Percentiles rank a stretch among this genome's conserved stretches.
These are phyloP conservation scores for Schizophyllum commune DNA, from an alignment of 1,284 basidiomycete species.

Conservation along the genomic window DNA sequence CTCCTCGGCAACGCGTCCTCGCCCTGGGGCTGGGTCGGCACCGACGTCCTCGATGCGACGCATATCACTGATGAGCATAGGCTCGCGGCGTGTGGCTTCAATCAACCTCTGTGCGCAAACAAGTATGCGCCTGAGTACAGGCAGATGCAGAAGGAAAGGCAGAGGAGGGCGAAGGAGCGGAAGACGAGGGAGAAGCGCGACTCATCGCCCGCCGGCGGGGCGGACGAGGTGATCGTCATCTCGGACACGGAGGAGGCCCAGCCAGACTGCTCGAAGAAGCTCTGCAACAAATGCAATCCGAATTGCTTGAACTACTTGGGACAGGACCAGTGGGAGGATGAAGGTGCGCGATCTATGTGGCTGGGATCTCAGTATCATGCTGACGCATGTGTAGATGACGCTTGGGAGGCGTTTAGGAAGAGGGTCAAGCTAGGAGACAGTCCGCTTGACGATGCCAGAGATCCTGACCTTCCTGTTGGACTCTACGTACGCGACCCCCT, in stretches of 20 bases:
- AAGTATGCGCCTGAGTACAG: conserved; percentile 31
- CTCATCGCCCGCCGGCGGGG: conserved; percentile 20
- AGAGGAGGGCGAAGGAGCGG: neutral
- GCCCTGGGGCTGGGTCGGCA: conserved; percentile 74
- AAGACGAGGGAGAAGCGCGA: conserved; percentile 3
- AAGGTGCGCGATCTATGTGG: conserved; percentile 32
- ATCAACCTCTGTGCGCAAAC: conserved; percentile 45
- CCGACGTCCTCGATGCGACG: conserved; percentile 45
- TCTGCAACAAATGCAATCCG: conserved; percentile 68
- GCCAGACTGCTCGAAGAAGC: conserved; percentile 48
- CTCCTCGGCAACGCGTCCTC: conserved; percentile 38
- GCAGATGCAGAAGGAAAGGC: neutral
- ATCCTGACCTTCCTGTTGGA: conserved; percentile 64
- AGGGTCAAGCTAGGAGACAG: conserved; percentile 43
- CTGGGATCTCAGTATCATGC: neutral
- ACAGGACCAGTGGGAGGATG: conserved; percentile 68
- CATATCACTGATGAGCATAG: conserved; percentile 60
- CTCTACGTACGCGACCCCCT: conserved; percentile 46
- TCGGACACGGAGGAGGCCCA: conserved; percentile 49
- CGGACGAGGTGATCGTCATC: conserved; percentile 59
- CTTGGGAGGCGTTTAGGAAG: conserved; percentile 46
- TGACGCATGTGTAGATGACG: conserved; percentile 33
- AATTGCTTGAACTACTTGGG: conserved; percentile 83
- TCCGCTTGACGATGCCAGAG: conserved; percentile 40
- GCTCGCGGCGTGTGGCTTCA: conserved; percentile 61